Evolutionary conservation across 2,329 filamentous ascomycete genomes (phyloP).

Genomic region (Cryphonectria carpinicola): DNA sequence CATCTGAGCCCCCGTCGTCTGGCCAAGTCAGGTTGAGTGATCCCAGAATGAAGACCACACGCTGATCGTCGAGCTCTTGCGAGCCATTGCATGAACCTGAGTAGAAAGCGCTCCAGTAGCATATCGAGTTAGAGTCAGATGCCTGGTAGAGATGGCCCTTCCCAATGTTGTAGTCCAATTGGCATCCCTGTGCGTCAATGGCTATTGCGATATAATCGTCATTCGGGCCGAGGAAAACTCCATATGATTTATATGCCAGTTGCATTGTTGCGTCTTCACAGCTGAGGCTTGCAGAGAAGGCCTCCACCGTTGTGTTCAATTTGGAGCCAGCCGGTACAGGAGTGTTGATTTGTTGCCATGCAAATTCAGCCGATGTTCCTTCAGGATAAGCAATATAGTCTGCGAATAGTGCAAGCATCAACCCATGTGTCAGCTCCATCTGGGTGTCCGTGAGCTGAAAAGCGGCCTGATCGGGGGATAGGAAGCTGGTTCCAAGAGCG

Average conservation of each 20-base stretch:
- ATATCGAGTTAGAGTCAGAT: neutral
- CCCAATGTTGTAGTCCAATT: neutral
- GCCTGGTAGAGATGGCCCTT: neutral
- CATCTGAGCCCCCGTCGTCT: neutral
- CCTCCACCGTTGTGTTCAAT: neutral
- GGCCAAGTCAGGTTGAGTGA: neutral
- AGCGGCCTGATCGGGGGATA: neutral
- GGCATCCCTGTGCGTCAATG: neutral
- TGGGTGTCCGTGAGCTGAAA: neutral
- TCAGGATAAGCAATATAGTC: neutral
- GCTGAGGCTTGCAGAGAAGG: neutral
- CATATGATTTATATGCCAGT: neutral
- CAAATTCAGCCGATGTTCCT: neutral
- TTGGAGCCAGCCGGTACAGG: neutral
- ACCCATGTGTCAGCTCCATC: neutral
- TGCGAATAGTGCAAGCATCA: neutral
- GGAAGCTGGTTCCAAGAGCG: neutral
- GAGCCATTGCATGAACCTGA: neutral
- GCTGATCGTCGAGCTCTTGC: neutral
- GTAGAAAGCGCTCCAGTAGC: neutral
- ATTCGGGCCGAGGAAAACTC: no score
- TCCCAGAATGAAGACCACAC: neutral
- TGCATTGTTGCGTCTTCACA: neutral
- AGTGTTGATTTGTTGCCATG: neutral
- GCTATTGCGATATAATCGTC: no score